Conservation (phyloP, 352 stramenopile species). For the Globisporangium paroecandrum region DNA sequence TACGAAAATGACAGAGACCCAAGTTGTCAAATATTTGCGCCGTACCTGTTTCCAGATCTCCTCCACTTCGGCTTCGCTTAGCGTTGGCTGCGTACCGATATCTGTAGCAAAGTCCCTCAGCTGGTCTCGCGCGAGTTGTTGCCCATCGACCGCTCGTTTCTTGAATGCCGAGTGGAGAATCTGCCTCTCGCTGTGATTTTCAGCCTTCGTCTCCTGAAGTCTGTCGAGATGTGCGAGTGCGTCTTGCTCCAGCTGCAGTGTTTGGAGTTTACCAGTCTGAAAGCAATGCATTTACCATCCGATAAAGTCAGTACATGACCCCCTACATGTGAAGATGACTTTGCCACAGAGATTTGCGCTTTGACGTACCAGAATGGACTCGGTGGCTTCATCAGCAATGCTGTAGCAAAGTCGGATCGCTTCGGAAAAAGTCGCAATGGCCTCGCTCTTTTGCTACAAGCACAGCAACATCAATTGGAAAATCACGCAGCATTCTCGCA, state of each 20-base stretch:
- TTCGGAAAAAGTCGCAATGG: constrained; percentile 30
- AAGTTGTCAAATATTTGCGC: neutral
- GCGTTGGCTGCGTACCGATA: constrained; percentile 25
- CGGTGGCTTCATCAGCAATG: constrained; percentile 42
- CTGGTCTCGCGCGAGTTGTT: constrained; percentile 27
- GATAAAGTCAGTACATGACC: neutral
- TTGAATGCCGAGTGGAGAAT: constrained; percentile 38
- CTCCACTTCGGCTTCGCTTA: constrained; percentile 42
- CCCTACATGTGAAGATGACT: neutral
- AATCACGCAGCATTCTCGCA: neutral
- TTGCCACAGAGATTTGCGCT: neutral
- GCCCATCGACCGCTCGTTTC: constrained; percentile 16
- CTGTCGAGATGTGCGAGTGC: constrained; percentile 24
- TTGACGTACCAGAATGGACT: constrained; percentile 34
- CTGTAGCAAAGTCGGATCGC: constrained; percentile 45
- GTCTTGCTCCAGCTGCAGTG: constrained; percentile 36
- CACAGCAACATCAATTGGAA: neutral
- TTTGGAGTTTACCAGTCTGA: constrained; percentile 39
- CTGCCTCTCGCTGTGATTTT: constrained; percentile 27
- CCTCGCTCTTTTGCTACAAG: constrained; percentile 28
- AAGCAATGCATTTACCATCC: neutral
- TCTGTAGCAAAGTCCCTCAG: constrained; percentile 31
- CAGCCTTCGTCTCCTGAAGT: constrained; percentile 13
- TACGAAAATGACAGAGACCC: neutral
- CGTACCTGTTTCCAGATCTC: constrained; percentile 45